Evolutionary conservation across 2,329 filamentous ascomycete species (phyloP).

Genomic region (Lasiodiplodia citricola): DNA sequence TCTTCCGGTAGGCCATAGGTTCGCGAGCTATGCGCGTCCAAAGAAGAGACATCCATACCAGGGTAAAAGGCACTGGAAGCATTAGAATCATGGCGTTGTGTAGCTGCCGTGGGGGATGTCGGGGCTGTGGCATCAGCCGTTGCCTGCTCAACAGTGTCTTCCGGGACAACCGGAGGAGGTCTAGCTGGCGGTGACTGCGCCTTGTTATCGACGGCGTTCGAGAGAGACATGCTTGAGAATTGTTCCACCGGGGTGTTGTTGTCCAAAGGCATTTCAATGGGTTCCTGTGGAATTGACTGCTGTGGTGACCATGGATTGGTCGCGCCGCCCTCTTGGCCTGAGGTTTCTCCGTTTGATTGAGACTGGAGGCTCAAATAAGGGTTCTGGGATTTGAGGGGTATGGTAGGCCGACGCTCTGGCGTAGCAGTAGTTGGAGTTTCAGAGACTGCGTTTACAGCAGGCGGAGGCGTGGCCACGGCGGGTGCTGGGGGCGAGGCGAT

Average conservation of each 20-base stretch:
- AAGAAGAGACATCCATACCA: constrained; percentile 36
- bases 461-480: constrained; percentile 31
- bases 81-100: constrained; percentile 34
- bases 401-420: constrained; percentile 28
- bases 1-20: constrained; percentile 32
- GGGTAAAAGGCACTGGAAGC: constrained; percentile 38
- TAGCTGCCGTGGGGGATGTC: constrained; percentile 20
- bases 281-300: constrained; percentile 35
- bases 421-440: constrained; percentile 36
- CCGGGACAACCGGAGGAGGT: not conserved
- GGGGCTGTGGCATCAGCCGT: not conserved
- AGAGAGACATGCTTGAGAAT: constrained; percentile 44
- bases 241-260: constrained; percentile 49
- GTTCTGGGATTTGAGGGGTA: constrained; percentile 48
- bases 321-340: constrained; percentile 44
- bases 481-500: not conserved
- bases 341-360: constrained; percentile 43
- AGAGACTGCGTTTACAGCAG: constrained; percentile 36
- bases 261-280: constrained; percentile 49
- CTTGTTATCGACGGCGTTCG: constrained; percentile 30
- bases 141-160: not conserved
- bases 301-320: constrained; percentile 46
- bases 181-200: constrained; percentile 27
- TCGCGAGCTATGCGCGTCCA: constrained; percentile 37
- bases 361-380: constrained; percentile 47